Evolutionary conservation across 2,329 filamentous ascomycete species (phyloP), one percentile per base, ranked within the genome.

Genomic region (Calonectria pteridis): DNA sequence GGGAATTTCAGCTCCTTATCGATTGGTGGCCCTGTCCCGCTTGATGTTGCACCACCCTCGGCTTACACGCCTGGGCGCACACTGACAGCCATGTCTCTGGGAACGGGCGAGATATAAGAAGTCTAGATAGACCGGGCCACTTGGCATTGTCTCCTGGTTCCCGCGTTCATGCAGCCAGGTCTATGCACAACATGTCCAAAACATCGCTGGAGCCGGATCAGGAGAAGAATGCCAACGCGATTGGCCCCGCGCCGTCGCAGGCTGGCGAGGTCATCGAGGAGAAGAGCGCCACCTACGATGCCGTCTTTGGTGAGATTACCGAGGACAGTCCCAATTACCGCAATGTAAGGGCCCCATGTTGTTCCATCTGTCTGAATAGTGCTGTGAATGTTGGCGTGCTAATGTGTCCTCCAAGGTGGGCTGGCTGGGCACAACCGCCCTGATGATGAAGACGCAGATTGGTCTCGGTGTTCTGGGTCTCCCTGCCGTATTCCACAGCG

Each of bases 391-490:
- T 31, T 33, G 51, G 26, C 16, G 6, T 55, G 55, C 55, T 59
- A 23, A 59, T 37, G 23, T 20, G 10, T 40, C 59, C 50, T 3
- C 20, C 11, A 26, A 59, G 55, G 55, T 59, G 20, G 84, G 84
- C 67, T 87, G 85, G 85, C 55, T 84, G 9, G 85, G 84, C 13
- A 85, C 85, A 20, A 73, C 80, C 0, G 84, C 82, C 33, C 79
- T 87, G 40, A 87, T 87, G 85, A 84, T 86, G 83, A 87, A 87
- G 78, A 85, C 83, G 4, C 84, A 86, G 71, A 84, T 87, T 40
- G 85, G 86, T 37, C 82, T 87, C 3, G 79, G 85, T 51, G 86
- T 89, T 33, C 82, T 89, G 20, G 87, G 87, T 1, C 87, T 89
- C 33, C 87, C 87, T 0, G 76, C 80, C 6, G 83, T 83, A 0